A percentile compares a stretch with the other conserved stretches of the same genome.
phyloP scores from a whole-genome alignment of 116 monocot species.

The Iris pallida region DNA sequence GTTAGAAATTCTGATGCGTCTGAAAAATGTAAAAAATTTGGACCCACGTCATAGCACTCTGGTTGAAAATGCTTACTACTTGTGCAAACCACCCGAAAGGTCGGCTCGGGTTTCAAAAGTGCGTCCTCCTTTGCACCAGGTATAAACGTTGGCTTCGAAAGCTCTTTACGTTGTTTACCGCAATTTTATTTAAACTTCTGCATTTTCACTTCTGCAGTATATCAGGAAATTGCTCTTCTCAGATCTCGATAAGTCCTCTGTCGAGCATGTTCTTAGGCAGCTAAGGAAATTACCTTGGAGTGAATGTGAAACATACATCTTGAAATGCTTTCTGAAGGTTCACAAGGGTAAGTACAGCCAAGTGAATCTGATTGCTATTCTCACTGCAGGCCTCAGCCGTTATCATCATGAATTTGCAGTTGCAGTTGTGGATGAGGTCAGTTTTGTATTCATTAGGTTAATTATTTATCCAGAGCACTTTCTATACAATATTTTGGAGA shows the following conservation, averaged over 20 bases:
- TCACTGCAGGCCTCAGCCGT: slow-evolving; percentile 82
- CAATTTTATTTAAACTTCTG: not conserved
- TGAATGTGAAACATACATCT: slow-evolving; percentile 73
- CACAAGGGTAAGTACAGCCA: slow-evolving; percentile 96
- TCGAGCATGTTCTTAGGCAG: slow-evolving; percentile 88
- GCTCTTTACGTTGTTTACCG: not conserved
- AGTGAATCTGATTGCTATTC: slow-evolving; percentile 80
- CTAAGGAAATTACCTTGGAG: slow-evolving; percentile 92
- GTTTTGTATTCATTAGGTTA: slow-evolving; percentile 17
- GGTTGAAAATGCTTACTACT: slow-evolving; percentile 97
- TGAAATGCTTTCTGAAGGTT: slow-evolving; percentile 96
- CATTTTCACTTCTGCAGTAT: slow-evolving; percentile 59
- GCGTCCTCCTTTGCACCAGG: slow-evolving; percentile 92
- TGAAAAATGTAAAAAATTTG: slow-evolving; percentile 98
- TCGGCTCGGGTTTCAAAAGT: slow-evolving; percentile 85
- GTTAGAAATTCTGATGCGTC: slow-evolving; percentile 93
- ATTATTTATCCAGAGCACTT: not conserved
- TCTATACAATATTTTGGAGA: not conserved
- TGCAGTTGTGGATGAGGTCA: slow-evolving; percentile 91
- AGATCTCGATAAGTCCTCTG: slow-evolving; percentile 88
- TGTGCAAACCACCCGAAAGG: slow-evolving; percentile 96
- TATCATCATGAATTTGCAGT: slow-evolving; percentile 92
- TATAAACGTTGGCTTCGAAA: slow-evolving; percentile 3
- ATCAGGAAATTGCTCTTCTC: slow-evolving; percentile 90
- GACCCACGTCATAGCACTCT: slow-evolving; percentile 98